Conservation (phyloP, 208 protist species). For the Acanthamoeba royreba region DNA sequence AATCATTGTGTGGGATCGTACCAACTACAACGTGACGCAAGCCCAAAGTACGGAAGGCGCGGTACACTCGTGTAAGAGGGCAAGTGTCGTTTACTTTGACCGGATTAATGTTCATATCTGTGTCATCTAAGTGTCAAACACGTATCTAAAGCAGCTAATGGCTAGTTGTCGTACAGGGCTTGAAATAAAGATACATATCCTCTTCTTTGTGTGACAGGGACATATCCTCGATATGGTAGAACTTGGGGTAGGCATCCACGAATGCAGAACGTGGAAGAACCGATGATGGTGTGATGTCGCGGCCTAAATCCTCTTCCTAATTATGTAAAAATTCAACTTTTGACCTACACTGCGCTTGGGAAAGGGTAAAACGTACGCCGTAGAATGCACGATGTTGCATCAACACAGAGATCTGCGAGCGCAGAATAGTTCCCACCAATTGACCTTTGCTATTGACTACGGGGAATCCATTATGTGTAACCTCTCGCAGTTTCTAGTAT, state of each 20-base stretch:
- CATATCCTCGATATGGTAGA: background rate
- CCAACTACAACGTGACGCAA: background rate
- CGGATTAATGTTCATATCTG: conserved; percentile 17
- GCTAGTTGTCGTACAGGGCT: background rate
- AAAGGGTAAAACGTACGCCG: background rate
- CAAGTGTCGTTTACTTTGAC: background rate
- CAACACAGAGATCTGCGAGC: background rate
- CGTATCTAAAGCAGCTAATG: background rate
- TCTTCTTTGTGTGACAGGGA: background rate
- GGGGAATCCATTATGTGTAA: background rate
- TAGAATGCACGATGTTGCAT: background rate
- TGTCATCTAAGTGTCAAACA: background rate
- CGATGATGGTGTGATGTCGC: background rate
- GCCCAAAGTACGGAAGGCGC: background rate
- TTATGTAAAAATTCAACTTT: background rate
- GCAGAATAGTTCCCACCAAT: background rate
- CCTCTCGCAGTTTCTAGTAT: background rate
- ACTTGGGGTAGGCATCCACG: conserved; percentile 3
- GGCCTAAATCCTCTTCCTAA: background rate
- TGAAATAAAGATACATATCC: background rate
- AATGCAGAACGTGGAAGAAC: background rate
- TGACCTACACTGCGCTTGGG: background rate
- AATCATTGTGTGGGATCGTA: background rate
- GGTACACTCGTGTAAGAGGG: background rate
- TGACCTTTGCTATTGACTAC: background rate